These are phyloP conservation scores for Boechera retrofracta DNA, from an alignment of 345 rosid species.

Conservation along the genomic window DNA sequence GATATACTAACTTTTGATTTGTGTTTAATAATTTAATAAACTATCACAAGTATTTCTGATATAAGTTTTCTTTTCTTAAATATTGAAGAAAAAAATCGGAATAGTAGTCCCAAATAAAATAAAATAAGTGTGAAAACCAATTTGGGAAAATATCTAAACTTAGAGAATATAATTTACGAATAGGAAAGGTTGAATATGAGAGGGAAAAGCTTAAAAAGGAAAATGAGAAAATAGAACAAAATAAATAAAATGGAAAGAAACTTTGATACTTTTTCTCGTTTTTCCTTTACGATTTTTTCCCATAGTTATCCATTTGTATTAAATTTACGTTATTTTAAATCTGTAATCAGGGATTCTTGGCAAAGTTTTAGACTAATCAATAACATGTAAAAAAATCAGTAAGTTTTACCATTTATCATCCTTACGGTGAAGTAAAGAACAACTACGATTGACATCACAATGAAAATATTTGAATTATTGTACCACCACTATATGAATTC, in stretches of 20 bases:
- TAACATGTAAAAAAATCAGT: background rate
- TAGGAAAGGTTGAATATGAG: slow-evolving; percentile 1
- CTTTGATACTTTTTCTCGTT: background rate
- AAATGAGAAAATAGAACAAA: background rate
- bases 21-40: background rate
- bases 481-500: no score
- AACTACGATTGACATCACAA: no score
- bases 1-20: background rate
- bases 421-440: background rate
- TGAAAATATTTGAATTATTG: no score
- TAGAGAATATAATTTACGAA: background rate
- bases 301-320: background rate
- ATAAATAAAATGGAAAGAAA: background rate
- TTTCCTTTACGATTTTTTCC: background rate
- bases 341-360: no score
- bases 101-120: background rate
- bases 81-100: background rate
- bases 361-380: background rate
- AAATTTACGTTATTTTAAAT: background rate
- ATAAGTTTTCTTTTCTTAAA: background rate
- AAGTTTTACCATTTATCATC: background rate
- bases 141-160: background rate
- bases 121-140: background rate
- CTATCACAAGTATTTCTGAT: background rate
- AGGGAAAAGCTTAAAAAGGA: background rate